Conservation (phyloP, 2,329 filamentous ascomycete species). For the Trichophyton mentagrophytes region DNA sequence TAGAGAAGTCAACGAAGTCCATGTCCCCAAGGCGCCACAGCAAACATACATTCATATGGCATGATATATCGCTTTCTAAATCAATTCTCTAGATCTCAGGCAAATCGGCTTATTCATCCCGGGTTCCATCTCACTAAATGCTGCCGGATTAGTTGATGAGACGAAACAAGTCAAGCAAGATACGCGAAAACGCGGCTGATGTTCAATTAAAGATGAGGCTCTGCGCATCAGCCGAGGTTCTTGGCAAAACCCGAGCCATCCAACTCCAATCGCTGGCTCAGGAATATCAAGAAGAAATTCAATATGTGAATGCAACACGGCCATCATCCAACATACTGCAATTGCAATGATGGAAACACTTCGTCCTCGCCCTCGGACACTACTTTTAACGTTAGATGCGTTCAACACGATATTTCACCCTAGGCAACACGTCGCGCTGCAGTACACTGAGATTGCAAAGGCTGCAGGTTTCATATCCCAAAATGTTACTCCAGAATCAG, state of each 20-base stretch:
- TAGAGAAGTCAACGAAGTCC: background rate
- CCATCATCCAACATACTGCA: background rate
- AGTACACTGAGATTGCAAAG: constrained; percentile 30
- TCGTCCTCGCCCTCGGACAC: background rate
- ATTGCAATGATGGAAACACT: background rate
- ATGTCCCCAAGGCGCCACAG: background rate
- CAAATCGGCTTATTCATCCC: background rate
- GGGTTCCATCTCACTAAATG: background rate
- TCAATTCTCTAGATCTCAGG: background rate
- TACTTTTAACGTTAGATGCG: constrained; percentile 36
- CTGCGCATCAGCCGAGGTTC: background rate
- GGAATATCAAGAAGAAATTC: no score
- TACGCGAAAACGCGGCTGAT: background rate
- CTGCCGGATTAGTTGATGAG: background rate
- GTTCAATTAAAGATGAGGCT: background rate
- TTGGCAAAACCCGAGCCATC: no score
- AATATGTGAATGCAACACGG: background rate
- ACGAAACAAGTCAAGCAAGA: background rate
- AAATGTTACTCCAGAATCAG: constrained; percentile 16
- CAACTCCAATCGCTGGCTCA: no score
- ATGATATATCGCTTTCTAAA: background rate
- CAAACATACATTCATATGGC: constrained; percentile 2
- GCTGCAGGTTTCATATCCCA: constrained; percentile 23
- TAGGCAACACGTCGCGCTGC: constrained; percentile 25
- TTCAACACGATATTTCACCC: constrained; percentile 35